A percentile compares a stretch with the other conserved stretches of the same genome.
phyloP scores from a whole-genome alignment of 768 basidiomycete species.

The Tulasnella sp. region DNA sequence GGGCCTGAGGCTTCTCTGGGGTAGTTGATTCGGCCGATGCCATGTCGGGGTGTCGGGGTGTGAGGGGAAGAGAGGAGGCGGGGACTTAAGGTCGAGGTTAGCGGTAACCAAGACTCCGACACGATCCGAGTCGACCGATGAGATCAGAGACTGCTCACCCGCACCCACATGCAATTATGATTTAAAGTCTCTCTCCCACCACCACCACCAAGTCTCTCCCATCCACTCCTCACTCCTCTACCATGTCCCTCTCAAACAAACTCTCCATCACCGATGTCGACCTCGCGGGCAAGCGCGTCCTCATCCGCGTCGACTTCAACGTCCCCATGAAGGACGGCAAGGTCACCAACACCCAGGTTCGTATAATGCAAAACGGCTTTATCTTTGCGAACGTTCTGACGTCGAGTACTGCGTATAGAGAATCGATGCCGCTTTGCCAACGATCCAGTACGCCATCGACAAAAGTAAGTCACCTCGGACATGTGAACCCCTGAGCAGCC shows the following conservation, averaged over 20 bases:
- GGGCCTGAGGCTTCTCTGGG: not conserved
- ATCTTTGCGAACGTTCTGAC: not conserved
- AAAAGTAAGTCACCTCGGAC: slow-evolving; percentile 44
- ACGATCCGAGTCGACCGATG: slow-evolving; percentile 7
- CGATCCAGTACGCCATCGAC: slow-evolving; percentile 86
- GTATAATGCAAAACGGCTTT: slow-evolving; percentile 30
- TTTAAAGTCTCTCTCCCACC: slow-evolving; percentile 6
- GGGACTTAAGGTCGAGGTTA: not conserved
- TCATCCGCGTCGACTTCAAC: slow-evolving; percentile 95
- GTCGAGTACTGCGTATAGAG: slow-evolving; percentile 47
- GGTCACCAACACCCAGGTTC: slow-evolving; percentile 93
- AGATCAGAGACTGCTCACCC: not conserved
- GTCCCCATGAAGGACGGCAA: slow-evolving; percentile 77
- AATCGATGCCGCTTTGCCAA: slow-evolving; percentile 93
- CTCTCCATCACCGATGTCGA: slow-evolving; percentile 86
- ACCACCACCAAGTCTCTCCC: slow-evolving; percentile 10
- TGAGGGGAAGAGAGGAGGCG: not conserved
- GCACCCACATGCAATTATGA: not conserved
- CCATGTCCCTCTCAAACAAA: slow-evolving; percentile 92
- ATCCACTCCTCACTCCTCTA: slow-evolving; percentile 23
- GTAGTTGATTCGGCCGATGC: slow-evolving; percentile 4
- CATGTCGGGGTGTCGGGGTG: not conserved
- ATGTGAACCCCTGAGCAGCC: slow-evolving; percentile 4
- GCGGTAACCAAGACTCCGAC: not conserved
- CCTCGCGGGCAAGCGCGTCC: slow-evolving; percentile 79